Base-by-base conservation (phyloP, 2,329 filamentous ascomycete genomes). In the Claviceps digitariae region DNA sequence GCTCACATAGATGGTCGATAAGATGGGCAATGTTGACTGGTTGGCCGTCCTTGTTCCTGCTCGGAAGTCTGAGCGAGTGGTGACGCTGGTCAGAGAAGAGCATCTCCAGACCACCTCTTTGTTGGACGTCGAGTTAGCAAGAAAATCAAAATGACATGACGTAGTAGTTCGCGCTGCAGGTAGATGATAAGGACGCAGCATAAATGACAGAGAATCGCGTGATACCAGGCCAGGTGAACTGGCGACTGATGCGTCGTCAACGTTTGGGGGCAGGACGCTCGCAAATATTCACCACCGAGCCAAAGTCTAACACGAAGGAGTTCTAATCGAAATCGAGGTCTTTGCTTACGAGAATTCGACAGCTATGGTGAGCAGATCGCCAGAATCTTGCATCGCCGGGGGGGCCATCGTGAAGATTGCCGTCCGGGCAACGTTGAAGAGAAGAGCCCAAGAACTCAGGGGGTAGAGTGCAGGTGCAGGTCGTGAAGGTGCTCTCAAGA, bases 81-180 rank as follows among this genome's bases (percentile, higher is more conserved):
- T 82, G 85, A 53, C 84, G 81, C 69, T 89, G 75, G 66, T 95
- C 85, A 34, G 84, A 82, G 71, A 98, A 98, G 59, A 98, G 83
- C 73, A 95, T 86, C 72, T 98, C 93, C 20, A 98, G 79, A 23
- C 93, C 93, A 57, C 93, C 93, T 58, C 93, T 90, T 61, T 49
- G 44, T 20, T 29, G 23, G 17, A 53, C 34, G 38, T 29, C 8
- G 7, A 8, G 54, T 53, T 25, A 56, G 54, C 38, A 7, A 21
- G 10, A 17, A n/a, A n/a, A 1, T 52, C 13, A 31, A 23, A 27
- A 38, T n/a, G 36, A 38, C 36, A 38, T 38, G 5, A n/a, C 6
- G 29, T 3, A 25, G 29, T 34, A 38, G 29, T 2, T 10, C 13
- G 23, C 25, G 17, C 12, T 38, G n/a, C 13, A 20, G 20, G 23